phyloP scores from a whole-genome alignment of 345 rosid species.

The rapeseed (Brassica napus) region Da-Ae NC_063443.1:588001-588500 shows the following conservation, averaged over 20 bases:
- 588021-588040: not conserved
- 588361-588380: not conserved
- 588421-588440: conserved; percentile 59
- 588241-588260: conserved; percentile 38
- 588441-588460: conserved; percentile 50
- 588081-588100: not conserved
- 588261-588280: not conserved
- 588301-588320: conserved; percentile 19
- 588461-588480: conserved; percentile 47
- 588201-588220: conserved; percentile 41
- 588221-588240: conserved; percentile 42
- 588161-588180: conserved; percentile 7
- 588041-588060: not conserved
- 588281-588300: conserved; percentile 21
- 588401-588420: not conserved
- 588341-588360: not conserved
- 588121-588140: not conserved
- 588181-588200: not conserved
- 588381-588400: conserved; percentile 7
- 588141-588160: conserved; percentile 12
- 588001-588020: not conserved
- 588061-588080: not conserved
- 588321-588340: conserved; percentile 27
- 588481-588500: conserved; percentile 37
- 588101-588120: not conserved